Conservation (phyloP, 495 filamentous ascomycete genomes). For the Collariella sp. region DNA sequence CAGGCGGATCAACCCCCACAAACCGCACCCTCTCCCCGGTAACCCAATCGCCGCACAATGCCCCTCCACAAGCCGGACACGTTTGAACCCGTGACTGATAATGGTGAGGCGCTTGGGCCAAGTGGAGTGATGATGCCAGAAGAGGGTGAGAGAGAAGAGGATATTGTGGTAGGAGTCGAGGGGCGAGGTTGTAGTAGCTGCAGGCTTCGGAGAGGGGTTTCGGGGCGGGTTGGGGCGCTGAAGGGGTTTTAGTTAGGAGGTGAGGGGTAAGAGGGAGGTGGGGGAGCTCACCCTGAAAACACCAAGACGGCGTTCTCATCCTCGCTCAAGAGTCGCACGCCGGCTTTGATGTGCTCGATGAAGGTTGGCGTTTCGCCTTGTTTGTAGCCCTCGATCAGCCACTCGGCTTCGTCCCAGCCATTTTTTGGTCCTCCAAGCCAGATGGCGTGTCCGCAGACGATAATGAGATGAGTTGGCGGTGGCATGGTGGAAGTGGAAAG, state of each 20-base stretch:
- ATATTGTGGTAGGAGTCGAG: conserved; percentile 78
- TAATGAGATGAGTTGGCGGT: conserved; percentile 46
- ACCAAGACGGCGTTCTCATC: conserved; percentile 43
- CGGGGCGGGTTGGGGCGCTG: conserved; percentile 54
- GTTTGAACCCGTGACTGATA: conserved; percentile 70
- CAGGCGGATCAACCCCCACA: conserved; percentile 62
- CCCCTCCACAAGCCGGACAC: conserved; percentile 52
- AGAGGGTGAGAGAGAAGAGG: conserved; percentile 57
- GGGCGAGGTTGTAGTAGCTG: conserved; percentile 51
- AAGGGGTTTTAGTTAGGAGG: neutral
- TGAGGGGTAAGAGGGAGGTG: neutral
- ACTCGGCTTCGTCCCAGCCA: conserved; percentile 55
- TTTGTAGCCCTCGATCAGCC: conserved; percentile 68
- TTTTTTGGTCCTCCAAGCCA: conserved; percentile 56
- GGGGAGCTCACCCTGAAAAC: conserved; percentile 59
- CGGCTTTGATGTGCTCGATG: conserved; percentile 59
- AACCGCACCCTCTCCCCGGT: conserved; percentile 39
- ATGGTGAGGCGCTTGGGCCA: conserved; percentile 55
- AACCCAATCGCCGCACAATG: conserved; percentile 62
- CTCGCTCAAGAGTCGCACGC: conserved; percentile 41
- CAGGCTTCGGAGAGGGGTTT: conserved; percentile 55
- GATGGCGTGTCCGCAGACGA: conserved; percentile 78
- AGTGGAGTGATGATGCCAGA: conserved; percentile 37
- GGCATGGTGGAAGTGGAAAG: conserved; percentile 4
- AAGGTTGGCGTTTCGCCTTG: conserved; percentile 64